These are phyloP conservation scores for Nidularia sp. DNA, from an alignment of 768 basidiomycete genomes.

Conservation along the genomic window DNA sequence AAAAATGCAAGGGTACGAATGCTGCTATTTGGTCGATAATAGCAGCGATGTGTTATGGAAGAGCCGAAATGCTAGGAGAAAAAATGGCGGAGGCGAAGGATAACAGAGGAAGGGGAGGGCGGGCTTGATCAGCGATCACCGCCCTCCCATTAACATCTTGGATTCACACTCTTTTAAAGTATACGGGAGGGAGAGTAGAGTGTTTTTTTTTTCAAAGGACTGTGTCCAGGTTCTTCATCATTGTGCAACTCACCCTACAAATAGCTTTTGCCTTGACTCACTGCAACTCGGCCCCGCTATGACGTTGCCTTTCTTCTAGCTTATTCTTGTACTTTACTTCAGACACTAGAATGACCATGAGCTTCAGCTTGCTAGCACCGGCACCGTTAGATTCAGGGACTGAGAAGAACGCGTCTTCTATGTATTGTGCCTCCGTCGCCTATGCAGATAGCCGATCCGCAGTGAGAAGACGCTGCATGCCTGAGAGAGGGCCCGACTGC, in stretches of 20 bases:
- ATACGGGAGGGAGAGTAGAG: slow-evolving; percentile 7
- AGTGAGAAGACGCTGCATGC: too few relatives aligned
- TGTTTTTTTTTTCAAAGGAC: slow-evolving; percentile 14
- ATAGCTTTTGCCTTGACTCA: neutral
- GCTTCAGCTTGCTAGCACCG: neutral
- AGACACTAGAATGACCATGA: neutral
- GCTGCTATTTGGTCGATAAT: slow-evolving; percentile 77
- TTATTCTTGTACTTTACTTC: neutral
- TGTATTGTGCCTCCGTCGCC: neutral
- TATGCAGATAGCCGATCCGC: neutral
- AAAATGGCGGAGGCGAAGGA: slow-evolving; percentile 60
- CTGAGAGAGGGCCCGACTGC: neutral
- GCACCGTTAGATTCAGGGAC: too few relatives aligned
- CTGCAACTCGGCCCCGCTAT: neutral
- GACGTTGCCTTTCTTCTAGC: neutral
- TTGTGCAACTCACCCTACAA: neutral
- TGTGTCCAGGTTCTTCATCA: slow-evolving; percentile 20
- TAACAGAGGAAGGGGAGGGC: slow-evolving; percentile 55
- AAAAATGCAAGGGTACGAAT: slow-evolving; percentile 69
- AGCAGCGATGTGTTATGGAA: slow-evolving; percentile 61
- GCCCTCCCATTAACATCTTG: neutral
- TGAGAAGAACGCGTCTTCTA: too few relatives aligned
- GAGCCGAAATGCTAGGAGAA: slow-evolving; percentile 67
- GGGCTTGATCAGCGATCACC: slow-evolving; percentile 34
- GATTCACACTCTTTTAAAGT: neutral